A percentile compares a stretch with the other conserved stretches of the same genome.
Evolutionary conservation across 2,329 filamentous ascomycete species (phyloP).

Genomic region (Botrytis aclada): DNA sequence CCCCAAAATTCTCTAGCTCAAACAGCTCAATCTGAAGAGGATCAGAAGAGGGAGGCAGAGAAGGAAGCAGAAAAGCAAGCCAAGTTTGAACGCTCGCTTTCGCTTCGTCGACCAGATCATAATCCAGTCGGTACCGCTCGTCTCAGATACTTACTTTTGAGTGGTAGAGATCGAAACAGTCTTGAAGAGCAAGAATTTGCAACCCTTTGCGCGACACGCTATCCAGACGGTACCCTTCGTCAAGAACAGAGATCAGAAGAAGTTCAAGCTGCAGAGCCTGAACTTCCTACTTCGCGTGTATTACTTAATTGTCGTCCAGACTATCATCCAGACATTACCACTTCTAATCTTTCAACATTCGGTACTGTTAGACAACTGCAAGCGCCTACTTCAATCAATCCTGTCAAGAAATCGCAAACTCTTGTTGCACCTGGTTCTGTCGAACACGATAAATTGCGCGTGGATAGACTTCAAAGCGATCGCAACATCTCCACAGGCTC

Average conservation of each 20-base stretch:
- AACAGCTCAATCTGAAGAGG: background rate
- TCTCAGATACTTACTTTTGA: background rate
- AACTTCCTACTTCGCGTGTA: background rate
- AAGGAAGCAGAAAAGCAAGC: background rate
- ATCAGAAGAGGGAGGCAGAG: background rate
- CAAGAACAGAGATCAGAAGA: background rate
- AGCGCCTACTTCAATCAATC: background rate
- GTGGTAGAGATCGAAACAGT: background rate
- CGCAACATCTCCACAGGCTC: conserved; percentile 10
- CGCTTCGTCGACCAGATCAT: background rate
- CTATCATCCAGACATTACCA: background rate
- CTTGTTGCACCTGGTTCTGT: background rate
- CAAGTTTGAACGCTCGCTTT: background rate
- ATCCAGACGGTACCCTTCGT: conserved; percentile 6
- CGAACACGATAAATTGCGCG: background rate
- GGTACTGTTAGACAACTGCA: background rate
- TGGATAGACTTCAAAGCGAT: background rate
- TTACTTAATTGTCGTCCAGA: background rate
- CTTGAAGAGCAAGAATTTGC: background rate
- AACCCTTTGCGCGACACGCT: background rate
- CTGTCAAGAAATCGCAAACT: background rate
- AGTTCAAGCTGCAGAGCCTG: background rate
- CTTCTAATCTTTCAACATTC: background rate
- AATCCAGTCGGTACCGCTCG: background rate
- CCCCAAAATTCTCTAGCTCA: background rate